Evolutionary conservation across 495 filamentous ascomycete species (phyloP).

Genomic region (Aspergillus homomorphus): DNA sequence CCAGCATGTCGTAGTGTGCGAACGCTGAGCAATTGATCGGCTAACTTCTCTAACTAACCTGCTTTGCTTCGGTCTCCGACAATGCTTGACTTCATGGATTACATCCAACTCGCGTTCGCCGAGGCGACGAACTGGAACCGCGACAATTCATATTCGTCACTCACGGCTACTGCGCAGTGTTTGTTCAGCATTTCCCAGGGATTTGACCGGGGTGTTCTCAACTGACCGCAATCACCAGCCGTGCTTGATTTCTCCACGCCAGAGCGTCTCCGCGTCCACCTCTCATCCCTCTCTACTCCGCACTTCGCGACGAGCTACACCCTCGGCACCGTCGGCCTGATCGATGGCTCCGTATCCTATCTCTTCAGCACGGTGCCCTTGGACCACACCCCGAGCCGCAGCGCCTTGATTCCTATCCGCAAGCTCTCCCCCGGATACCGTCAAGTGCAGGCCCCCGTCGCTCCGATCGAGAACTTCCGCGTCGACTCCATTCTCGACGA

Average conservation of each 20-base stretch:
- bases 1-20: background rate
- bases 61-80: conserved; percentile 14
- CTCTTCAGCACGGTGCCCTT: conserved; percentile 81
- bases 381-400: conserved; percentile 50
- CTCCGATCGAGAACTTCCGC: conserved; percentile 33
- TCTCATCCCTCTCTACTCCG: conserved; percentile 86
- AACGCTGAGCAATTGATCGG: background rate
- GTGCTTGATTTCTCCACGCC: conserved; percentile 84
- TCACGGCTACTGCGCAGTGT: conserved; percentile 86
- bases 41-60: background rate
- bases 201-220: background rate
- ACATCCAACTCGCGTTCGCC: conserved; percentile 90
- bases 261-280: conserved; percentile 65
- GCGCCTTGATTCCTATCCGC: conserved; percentile 58
- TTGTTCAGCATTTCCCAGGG: conserved; percentile 13
- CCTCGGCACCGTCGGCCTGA: conserved; percentile 75
- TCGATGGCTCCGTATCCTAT: conserved; percentile 90
- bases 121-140: conserved; percentile 82
- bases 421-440: conserved; percentile 68
- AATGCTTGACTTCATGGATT: conserved; percentile 99
- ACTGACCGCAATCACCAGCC: conserved; percentile 42
- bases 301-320: conserved; percentile 92
- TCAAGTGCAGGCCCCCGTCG: conserved; percentile 51
- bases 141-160: conserved; percentile 86
- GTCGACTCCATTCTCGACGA: conserved; percentile 35